phyloP scores from a whole-genome alignment of 768 basidiomycete genomes.

The Cystofilobasidium ferigula region DNA sequence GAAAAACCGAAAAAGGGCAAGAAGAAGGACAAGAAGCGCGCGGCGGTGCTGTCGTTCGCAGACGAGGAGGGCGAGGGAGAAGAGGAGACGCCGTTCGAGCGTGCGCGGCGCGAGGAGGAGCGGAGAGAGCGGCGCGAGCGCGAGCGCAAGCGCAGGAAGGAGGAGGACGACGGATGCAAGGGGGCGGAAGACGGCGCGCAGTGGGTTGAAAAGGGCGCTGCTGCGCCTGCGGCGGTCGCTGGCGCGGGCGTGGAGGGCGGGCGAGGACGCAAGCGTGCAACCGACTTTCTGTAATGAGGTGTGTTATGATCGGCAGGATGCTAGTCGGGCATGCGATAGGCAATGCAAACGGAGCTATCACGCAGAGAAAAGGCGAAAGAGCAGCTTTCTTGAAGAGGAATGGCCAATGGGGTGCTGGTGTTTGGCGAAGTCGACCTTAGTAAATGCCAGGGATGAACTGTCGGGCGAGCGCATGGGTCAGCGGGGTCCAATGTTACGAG shows the following conservation, averaged over 20 bases:
- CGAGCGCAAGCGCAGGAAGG: conserved; percentile 23
- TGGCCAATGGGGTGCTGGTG: too few species aligned
- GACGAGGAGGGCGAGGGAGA: conserved; percentile 53
- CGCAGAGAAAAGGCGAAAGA: not conserved
- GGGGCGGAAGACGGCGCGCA: conserved; percentile 42
- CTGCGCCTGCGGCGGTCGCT: not conserved
- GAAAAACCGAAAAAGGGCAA: conserved; percentile 43
- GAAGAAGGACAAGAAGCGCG: conserved; percentile 44
- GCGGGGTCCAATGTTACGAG: too few species aligned
- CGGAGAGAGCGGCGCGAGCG: conserved; percentile 37
- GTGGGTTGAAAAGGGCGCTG: conserved; percentile 29
- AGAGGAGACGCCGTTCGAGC: conserved; percentile 30
- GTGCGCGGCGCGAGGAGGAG: conserved; percentile 42
- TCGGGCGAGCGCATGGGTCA: too few species aligned
- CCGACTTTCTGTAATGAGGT: conserved; percentile 56
- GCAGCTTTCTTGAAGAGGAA: too few species aligned
- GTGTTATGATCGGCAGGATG: too few species aligned
- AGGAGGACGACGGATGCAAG: not conserved
- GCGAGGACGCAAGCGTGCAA: conserved; percentile 54
- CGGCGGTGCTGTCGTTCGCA: conserved; percentile 61
- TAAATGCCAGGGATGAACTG: too few species aligned
- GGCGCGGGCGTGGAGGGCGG: conserved; percentile 31
- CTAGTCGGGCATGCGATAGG: too few species aligned
- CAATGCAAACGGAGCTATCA: too few species aligned
- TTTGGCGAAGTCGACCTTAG: too few species aligned